Evolutionary conservation across 2,329 filamentous ascomycete species (phyloP), one percentile per base, ranked within the genome.

Genomic region (Alternaria triticina): DNA sequence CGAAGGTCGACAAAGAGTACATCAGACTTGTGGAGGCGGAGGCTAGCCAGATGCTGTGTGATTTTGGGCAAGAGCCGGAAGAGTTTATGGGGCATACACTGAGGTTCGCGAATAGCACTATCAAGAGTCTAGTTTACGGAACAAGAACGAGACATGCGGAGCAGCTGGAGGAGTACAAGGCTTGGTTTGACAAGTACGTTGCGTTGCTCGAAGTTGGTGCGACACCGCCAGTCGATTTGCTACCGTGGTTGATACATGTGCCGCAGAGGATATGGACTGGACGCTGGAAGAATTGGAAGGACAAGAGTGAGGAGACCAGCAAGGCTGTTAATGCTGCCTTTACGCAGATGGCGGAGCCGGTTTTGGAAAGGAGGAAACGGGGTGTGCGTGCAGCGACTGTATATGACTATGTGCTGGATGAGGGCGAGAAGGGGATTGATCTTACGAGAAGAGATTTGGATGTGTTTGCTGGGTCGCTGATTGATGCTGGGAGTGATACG

Each of bases 41-140:
- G 67, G 81, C 81, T 0, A 73, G 74, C 1, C 84, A 86, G 71
- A 81, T 86, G 77, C 59, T 86, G 6, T 67, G 74, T 7, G 85
- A 87, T 65, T 82, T 82, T 61, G 59, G 82, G 13, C 43, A 75
- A 0, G 59, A 73, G 1, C 83, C 84, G 0, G 75, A 80, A 22
- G 64, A 82, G 15, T 78, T 82, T 40, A 85, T 85, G 82, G 59
- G 77, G 28, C 83, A 86, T 66, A 80, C 84, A 0, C 82, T 83
- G 65, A 75, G 85, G 3, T 85, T 80, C 62, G 83, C 79, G 54
- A 86, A 86, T 64, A 85, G 82, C 62, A 62, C 75, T 5, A 59
- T 82, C 12, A 81, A 82, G 79, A 77, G 81, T 52, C 63, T 77
- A 3, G 30, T 43, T 3, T 57, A 50, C 27, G 45, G 45, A 4